Base-by-base conservation (phyloP, 2,329 filamentous ascomycete species). In the Paraphaeosphaeria sporulosa region DNA sequence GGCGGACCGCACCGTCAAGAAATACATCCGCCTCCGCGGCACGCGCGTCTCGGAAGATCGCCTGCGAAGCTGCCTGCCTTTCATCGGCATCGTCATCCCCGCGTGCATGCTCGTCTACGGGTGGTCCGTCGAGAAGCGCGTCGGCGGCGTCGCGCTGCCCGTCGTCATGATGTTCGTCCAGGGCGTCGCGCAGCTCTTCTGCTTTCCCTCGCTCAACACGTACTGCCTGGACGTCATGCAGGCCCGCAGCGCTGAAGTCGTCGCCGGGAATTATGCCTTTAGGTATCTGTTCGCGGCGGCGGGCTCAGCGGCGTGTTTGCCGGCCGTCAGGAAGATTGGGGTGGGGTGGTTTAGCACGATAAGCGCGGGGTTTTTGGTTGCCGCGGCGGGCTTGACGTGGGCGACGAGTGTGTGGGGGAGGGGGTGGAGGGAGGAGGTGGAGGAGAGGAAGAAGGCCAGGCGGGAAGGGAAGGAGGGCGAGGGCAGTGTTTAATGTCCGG, bases 151-250 rank as follows among this genome's bases (percentile, higher is more conserved):
- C 2, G 79, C 85, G 0, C 71, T 90, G 4, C 90, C 90, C 0
- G 89, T 93, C 2, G 82, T 93, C 8, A 86, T 87, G 68, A 89
- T 94, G 82, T 93, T 93, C 71, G 61, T 90, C 2, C 90, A 93
- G 70, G 91, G 90, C 1, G 83, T 93, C 0, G 89, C 87, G 0
- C 90, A 93, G 75, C 79, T 93, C 6, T 91, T 92, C 71, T 91
- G 89, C 68, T 93, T 93, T 70, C 90, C 90, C 0, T 87, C 85
- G 50, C 75, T 94, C 62, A 93, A 94, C 74, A 91, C 90, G 0
- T 94, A 95, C 77, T 94, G 91, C 73, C 78, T 95, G 43, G 91
- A 95, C 74, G 91, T 94, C 13, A 92, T 94, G 88, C 90, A 90
- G 64, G 83, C 83, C 1, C 81, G 85, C 32, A 87, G 87, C 46